These are phyloP conservation scores for Lizonia empirigonia DNA, from an alignment of 2,329 filamentous ascomycete species.

Conservation along the genomic window DNA sequence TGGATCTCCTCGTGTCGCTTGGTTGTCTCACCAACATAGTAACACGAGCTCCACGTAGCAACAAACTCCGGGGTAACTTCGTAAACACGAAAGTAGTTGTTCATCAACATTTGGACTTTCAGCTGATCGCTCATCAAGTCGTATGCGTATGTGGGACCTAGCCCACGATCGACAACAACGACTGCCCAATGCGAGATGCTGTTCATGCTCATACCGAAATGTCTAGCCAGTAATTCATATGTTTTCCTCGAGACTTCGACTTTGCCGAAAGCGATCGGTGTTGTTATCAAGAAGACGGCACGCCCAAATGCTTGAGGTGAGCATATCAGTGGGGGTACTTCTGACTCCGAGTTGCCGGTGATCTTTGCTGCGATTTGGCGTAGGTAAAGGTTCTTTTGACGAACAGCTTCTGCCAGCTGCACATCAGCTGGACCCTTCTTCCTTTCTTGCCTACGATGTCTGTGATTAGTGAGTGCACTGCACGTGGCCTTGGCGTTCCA, in stretches of 20 bases:
- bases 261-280: conserved; percentile 15
- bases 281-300: conserved; percentile 18
- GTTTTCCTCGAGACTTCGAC: conserved; percentile 11
- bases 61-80: conserved; percentile 12
- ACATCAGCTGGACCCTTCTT: conserved; percentile 8
- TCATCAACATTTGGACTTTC: conserved; percentile 18
- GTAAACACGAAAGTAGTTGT: conserved; percentile 19
- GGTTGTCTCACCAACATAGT: conserved; percentile 18
- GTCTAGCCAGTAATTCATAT: conserved; percentile 15
- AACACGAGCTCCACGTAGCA: conserved; percentile 16
- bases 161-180: conserved; percentile 10
- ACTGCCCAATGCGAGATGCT: conserved; percentile 18
- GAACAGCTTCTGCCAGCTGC: conserved; percentile 12
- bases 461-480: background rate
- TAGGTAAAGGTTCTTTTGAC: conserved; percentile 15
- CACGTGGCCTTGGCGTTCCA: background rate
- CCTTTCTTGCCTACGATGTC: conserved; percentile 4
- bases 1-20: conserved; percentile 17
- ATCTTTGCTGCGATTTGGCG: conserved; percentile 13
- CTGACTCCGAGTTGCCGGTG: conserved; percentile 16
- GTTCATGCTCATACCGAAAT: conserved; percentile 20
- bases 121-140: conserved; percentile 18
- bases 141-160: conserved; percentile 14
- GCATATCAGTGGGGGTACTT: conserved; percentile 18
- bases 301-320: conserved; percentile 3